Base-by-base conservation (phyloP, 2,329 filamentous ascomycete genomes). In the Endocalyx cinctus region DNA sequence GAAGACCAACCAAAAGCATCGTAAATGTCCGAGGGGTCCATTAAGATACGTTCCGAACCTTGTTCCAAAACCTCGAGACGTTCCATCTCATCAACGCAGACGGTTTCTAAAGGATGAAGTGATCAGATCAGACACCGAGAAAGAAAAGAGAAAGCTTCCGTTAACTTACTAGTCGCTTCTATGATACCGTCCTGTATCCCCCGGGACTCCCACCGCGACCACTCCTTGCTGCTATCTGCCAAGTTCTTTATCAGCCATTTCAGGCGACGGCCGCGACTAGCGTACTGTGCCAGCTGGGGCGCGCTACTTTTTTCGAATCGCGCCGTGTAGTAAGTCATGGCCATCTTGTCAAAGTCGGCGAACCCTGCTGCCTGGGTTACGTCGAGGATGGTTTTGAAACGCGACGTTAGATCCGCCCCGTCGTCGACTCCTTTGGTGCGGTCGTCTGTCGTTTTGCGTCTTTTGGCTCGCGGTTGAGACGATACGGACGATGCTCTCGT, bases 161-260 rank as follows among this genome's bases (percentile, higher is more conserved):
- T n/a, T n/a, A n/a, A 34, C 27, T 27, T 13, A 35, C 33, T 27
- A n/a, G 33, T 25, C 15, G 11, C 15, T 17, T 35, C 27, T 25
- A 35, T 23, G 1, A 27, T 26, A n/a, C 33, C 19, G 12, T 35
- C 33, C 12, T 20, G 19, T 8, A 35, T 16, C 12, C 33, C 28
- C 19, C 33, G 27, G n/a, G 33, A 30, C 22, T 35, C 33, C 33
- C 33, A 35, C 23, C 27, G 27, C 11, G 33, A 20, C 33, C 33
- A 35, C 14, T 18, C 25, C 5, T 27, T 20, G 27, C 33, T 35
- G n/a, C 33, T 23, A 14, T 31, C 28, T n/a, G 15, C 12, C 16
- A 35, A 18, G 5, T 30, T 28, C 20, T 35, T 27, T 11, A 35
- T 13, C 5, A 35, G 4, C 17, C n/a, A 16, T 12, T 31, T 27